Evolutionary conservation across 805 yeast species (phyloP), one percentile per base, ranked within the genome.

Genomic region (Barnettozyma californica): DNA sequence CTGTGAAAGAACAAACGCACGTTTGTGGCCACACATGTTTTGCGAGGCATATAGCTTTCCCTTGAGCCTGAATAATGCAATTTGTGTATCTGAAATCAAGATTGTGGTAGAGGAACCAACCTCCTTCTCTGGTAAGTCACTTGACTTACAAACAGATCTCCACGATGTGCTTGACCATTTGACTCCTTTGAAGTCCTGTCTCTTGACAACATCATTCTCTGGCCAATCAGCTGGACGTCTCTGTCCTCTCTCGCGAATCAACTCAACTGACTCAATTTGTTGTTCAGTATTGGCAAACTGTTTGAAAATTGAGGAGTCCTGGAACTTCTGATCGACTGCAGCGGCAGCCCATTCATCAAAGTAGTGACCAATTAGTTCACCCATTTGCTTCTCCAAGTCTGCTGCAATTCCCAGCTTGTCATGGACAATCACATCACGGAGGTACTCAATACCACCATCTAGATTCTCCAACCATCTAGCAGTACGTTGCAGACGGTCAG

Each of bases 11-110:
- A 67, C 68, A 58, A 68, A 68, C 1, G 73, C 66, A n/a, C 70
- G 55, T 31, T 66, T 63, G 47, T 68, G 71, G n/a, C 69, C 68
- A 53, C 73, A 68, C 70, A 68, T 67, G 51, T 68, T 68, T 44
- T 68, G 73, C 13, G 68, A 66, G n/a, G 70, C 66, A 43, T 55
- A 66, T 8, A 67, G 53, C 47, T 60, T 59, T n/a, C 58, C 68
- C n/a, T 57, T 50, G n/a, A 60, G 50, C 40, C 69, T 52, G 60
- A 66, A 68, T 1, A 68, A 27, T 0, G 73, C 72, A 14, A 68
- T 49, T 50, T 68, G 72, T 1, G 73, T 68, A 44, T 67, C 69
- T 1, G 69, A 66, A 2, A 66, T 49, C 25, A 66, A 50, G 10
- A 64, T 53, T 4, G 69, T 63, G 3, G 63, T 61, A 3, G 69